Evolutionary conservation across 2,329 filamentous ascomycete genomes (phyloP).

Genomic region (Trichoderma sp.): DNA sequence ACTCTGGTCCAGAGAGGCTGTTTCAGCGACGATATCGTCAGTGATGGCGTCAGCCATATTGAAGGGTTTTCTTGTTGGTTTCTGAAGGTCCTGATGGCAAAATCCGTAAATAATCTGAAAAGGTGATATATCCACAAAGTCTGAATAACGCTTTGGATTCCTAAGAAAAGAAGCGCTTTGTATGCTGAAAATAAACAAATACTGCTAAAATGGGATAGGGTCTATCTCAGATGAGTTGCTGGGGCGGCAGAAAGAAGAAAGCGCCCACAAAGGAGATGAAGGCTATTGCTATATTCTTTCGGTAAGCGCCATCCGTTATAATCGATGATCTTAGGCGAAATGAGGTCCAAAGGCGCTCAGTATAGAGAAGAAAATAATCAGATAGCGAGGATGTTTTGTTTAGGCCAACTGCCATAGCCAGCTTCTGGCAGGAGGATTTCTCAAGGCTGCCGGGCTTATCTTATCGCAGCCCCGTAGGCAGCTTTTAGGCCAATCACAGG

Average conservation of each 20-base stretch:
- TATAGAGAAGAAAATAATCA: background rate
- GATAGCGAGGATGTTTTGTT: background rate
- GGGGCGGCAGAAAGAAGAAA: background rate
- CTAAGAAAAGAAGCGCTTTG: background rate
- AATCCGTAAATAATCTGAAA: background rate
- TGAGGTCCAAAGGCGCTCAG: background rate
- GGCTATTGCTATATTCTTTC: background rate
- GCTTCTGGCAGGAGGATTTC: background rate
- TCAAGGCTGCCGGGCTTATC: conserved; percentile 2
- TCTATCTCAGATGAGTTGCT: background rate
- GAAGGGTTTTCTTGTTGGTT: background rate
- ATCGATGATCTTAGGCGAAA: background rate
- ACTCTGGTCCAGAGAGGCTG: conserved; percentile 27
- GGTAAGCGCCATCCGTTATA: background rate
- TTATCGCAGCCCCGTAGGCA: background rate
- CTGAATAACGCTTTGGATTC: background rate
- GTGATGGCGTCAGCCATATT: conserved; percentile 22
- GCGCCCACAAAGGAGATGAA: background rate
- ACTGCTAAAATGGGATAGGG: background rate
- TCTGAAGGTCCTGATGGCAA: background rate
- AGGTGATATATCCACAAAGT: conserved; percentile 17
- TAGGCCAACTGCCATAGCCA: background rate
- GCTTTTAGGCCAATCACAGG: conserved; percentile 11
- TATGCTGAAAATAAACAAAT: background rate
- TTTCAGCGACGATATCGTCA: conserved; percentile 18